phyloP scores from a whole-genome alignment of 2,329 filamentous ascomycete genomes.

The Berkeleyomyces basicola region DNA sequence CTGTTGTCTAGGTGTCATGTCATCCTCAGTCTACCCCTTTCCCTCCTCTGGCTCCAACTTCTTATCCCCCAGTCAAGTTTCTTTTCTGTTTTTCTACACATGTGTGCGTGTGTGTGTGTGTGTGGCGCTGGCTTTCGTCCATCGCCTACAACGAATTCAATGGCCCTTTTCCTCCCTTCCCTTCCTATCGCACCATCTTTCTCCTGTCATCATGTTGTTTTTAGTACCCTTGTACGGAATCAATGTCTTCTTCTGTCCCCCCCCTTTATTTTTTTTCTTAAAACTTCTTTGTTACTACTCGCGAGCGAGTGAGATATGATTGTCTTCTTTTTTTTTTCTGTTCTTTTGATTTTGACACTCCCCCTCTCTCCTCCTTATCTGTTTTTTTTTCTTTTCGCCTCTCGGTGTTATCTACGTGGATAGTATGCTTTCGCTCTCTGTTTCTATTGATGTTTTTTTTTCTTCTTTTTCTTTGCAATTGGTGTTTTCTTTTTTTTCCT shows the following conservation, averaged over 20 bases:
- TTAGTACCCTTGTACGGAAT: background rate
- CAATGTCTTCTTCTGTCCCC: background rate
- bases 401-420: background rate
- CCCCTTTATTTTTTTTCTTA: background rate
- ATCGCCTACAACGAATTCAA: slow-evolving; percentile 4
- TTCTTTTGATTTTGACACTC: background rate
- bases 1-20: too few relatives aligned
- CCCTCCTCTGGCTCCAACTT: too few relatives aligned
- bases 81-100: background rate
- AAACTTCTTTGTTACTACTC: background rate
- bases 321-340: background rate
- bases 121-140: slow-evolving; percentile 1
- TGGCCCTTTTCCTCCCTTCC: background rate
- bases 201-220: slow-evolving; percentile 5
- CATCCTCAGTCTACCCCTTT: too few relatives aligned
- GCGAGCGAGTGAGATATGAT: background rate
- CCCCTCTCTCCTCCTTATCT: background rate
- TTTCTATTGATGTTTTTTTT: background rate
- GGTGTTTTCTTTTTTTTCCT: background rate
- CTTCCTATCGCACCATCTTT: background rate
- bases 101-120: background rate
- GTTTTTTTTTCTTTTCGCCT: slow-evolving; percentile 1
- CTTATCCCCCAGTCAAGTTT: too few relatives aligned
- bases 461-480: background rate
- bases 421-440: background rate